A percentile compares a stretch with the other conserved stretches of the same genome.
Conservation (phyloP, 108 stramenopile species). For the Parietichytrium sp. region DNA sequence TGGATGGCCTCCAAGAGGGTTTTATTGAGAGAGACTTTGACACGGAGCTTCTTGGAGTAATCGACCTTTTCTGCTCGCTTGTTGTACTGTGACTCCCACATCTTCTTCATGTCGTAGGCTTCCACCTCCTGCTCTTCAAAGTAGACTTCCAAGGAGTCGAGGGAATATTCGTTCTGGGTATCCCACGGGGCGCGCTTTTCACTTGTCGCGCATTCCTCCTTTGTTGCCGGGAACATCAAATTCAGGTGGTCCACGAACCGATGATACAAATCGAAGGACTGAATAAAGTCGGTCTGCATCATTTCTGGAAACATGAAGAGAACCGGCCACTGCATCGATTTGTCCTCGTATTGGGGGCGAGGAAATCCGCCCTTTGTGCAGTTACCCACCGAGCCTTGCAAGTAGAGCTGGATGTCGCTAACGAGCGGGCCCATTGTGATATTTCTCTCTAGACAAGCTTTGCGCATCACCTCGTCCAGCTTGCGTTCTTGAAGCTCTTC, state of each 20-base stretch:
- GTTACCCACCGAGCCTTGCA: conserved; percentile 27
- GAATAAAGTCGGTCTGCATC: conserved; percentile 29
- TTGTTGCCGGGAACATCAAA: background rate
- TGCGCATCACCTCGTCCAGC: conserved; percentile 33
- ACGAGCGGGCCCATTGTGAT: background rate
- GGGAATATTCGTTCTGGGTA: background rate
- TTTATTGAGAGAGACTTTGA: background rate
- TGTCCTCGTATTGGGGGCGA: background rate
- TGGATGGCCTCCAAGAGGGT: background rate
- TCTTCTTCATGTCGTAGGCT: background rate
- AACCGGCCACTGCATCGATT: conserved; percentile 14
- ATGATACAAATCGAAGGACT: background rate
- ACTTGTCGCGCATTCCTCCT: background rate
- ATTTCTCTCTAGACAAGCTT: background rate
- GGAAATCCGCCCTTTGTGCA: conserved; percentile 13
- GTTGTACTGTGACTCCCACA: conserved; percentile 36
- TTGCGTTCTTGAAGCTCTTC: background rate
- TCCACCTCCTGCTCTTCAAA: conserved; percentile 24
- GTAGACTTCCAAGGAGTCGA: conserved; percentile 11
- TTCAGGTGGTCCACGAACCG: background rate
- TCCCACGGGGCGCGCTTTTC: conserved; percentile 30
- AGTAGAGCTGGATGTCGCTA: conserved; percentile 1
- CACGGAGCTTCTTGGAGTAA: background rate
- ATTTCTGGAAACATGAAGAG: conserved; percentile 22
- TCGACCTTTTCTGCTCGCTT: background rate